A percentile compares a stretch with the other conserved stretches of the same genome.
phyloP scores from a whole-genome alignment of 2,329 filamentous ascomycete species.

The Fusarium fujikuroi region DNA sequence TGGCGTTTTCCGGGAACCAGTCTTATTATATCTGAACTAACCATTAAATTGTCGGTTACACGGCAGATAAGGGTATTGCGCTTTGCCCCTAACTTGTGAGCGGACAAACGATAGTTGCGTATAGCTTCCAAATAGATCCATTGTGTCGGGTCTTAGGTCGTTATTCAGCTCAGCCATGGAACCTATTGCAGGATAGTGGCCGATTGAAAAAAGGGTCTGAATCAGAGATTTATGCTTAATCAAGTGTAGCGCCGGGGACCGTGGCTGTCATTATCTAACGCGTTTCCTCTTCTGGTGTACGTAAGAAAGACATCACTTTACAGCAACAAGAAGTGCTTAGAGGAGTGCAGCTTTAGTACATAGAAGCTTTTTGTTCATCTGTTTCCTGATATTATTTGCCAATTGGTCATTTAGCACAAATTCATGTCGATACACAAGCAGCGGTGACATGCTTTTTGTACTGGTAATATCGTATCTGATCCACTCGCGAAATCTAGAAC shows the following conservation, averaged over 20 bases:
- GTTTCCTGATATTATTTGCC: no score
- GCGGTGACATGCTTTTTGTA: fast-evolving
- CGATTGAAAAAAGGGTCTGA: neutral
- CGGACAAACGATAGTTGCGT: neutral
- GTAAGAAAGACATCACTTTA: fast-evolving
- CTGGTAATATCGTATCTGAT: neutral
- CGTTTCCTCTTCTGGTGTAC: neutral
- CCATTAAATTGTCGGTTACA: neutral
- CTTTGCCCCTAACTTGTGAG: neutral
- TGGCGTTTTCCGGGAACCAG: neutral
- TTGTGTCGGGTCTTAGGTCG: neutral
- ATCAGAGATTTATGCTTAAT: neutral
- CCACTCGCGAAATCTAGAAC: neutral
- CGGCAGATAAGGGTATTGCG: neutral
- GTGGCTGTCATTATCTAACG: neutral
- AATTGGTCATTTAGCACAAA: no score
- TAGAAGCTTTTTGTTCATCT: fast-evolving
- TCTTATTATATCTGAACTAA: neutral
- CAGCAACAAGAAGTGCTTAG: no score
- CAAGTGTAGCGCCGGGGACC: neutral
- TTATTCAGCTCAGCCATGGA: neutral
- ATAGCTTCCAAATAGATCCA: neutral
- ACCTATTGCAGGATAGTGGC: neutral
- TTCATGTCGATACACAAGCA: fast-evolving
- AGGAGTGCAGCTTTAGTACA: fast-evolving